Conservation (phyloP, 2,329 filamentous ascomycete genomes). For the Plectosphaerella sp. region DNA sequence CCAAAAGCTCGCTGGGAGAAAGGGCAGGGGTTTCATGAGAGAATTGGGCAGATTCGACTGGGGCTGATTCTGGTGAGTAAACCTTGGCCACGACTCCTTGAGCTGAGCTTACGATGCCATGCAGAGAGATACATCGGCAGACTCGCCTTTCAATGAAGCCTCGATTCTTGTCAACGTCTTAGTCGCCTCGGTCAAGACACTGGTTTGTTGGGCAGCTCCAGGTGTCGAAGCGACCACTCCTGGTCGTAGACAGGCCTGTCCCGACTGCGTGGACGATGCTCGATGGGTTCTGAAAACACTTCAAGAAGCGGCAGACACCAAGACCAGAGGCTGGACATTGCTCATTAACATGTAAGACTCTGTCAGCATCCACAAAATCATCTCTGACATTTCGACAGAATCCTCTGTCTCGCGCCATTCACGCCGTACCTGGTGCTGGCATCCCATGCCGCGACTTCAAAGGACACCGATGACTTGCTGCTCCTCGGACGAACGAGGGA, state of each 20-base stretch:
- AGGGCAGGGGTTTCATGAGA: background rate
- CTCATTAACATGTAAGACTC: constrained; percentile 1
- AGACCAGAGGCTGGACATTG: background rate
- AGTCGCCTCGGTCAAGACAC: background rate
- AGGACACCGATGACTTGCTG: too few species aligned
- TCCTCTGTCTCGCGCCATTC: background rate
- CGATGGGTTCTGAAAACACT: background rate
- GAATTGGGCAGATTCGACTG: background rate
- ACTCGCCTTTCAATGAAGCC: background rate
- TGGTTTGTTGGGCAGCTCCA: background rate
- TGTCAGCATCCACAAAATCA: too few species aligned
- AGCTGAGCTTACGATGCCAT: background rate
- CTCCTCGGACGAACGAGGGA: too few species aligned
- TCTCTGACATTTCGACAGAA: background rate
- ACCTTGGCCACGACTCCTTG: background rate
- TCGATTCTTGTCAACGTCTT: background rate
- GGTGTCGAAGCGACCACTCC: background rate
- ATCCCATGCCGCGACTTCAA: background rate
- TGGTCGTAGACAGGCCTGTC: background rate
- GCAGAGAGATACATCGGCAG: background rate
- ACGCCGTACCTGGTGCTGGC: background rate
- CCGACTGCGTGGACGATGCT: background rate
- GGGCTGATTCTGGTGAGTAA: background rate
- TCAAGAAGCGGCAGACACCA: background rate
- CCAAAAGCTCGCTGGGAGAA: background rate